These are phyloP conservation scores for Theobroma cacao DNA, from an alignment of 345 rosid genomes.

Conservation along the genomic window DNA sequence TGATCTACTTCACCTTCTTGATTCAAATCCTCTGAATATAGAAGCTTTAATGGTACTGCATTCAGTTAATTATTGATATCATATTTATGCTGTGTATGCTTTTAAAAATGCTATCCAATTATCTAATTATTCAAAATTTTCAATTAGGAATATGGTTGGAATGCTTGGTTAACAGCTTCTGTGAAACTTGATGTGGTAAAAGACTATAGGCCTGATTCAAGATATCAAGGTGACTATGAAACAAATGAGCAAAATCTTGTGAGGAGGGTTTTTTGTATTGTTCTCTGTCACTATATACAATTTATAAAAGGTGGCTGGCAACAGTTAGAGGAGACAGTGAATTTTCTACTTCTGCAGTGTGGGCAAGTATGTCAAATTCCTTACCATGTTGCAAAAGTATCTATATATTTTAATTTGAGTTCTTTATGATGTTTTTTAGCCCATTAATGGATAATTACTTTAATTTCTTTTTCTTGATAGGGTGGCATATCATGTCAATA, in stretches of 20 bases:
- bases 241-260: constrained; percentile 58
- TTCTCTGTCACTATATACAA: constrained; percentile 76
- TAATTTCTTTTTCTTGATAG: constrained; percentile 36
- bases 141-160: constrained; percentile 88
- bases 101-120: constrained; percentile 22
- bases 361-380: constrained; percentile 55
- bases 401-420: background rate
- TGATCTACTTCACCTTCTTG: constrained; percentile 81
- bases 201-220: constrained; percentile 46
- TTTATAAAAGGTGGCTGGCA: constrained; percentile 98
- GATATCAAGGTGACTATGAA: constrained; percentile 36
- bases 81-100: background rate
- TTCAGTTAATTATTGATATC: background rate
- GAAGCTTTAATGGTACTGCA: constrained; percentile 84
- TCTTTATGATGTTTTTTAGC: background rate
- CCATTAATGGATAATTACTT: constrained; percentile 9
- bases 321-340: constrained; percentile 82
- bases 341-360: constrained; percentile 64
- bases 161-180: constrained; percentile 77
- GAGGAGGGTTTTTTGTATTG: constrained; percentile 69
- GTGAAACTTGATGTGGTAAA: constrained; percentile 68
- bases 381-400: background rate
- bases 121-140: constrained; percentile 28
- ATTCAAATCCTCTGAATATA: constrained; percentile 79
- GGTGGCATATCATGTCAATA: constrained; percentile 48